Evolutionary conservation across 805 yeast species (phyloP), one percentile per base, ranked within the genome.

Genomic region (Starmerella khaoyaiensis): DNA sequence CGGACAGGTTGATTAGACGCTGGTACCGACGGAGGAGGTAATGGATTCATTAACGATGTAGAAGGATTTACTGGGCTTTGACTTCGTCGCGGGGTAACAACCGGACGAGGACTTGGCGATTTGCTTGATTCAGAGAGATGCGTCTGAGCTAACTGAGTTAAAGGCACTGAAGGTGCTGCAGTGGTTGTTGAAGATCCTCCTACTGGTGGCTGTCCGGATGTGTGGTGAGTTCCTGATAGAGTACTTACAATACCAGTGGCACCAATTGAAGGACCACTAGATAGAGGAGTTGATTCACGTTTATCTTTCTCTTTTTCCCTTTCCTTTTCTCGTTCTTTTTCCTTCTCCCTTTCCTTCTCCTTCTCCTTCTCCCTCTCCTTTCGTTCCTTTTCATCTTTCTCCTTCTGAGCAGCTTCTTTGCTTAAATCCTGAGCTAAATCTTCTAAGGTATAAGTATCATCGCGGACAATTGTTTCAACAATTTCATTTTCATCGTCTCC

Each of bases 401-500:
- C 35, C 28, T 44, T 48, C 16, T 38, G 44, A 47, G 57, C 55
- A 20, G 49, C 51, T 39, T 60, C 60, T 35, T 55, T 54, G 31
- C 50, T 44, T 9, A 50, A 33, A 33, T 57, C 61, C 28, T 52
- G 59, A 4, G 62, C 62, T 21, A 58, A 46, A 28, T 58, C 62
- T 25, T 58, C 62, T 17, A 58, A 44, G 6, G 59, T 45, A 27
- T 46, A 51, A 2, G 57, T 52, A 31, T 56, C 59, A 27, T 53
- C 53, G 14, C 56, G 41, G 12, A 49, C 48, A 18, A 52, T 50
- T 6, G 56, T 48, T 33, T 51, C 66, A 29, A 57, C 56, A 18
- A 57, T 65, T 25, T 70, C 72, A 21, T 65, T 67, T 38, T 66
- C 71, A 24, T 68, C 72, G 19, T 68, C 71, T 24, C 68, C 70